Evolutionary conservation across 2,329 filamentous ascomycete species (phyloP), one percentile per base, ranked within the genome.

Genomic region (Pezicula neosporulosa): DNA sequence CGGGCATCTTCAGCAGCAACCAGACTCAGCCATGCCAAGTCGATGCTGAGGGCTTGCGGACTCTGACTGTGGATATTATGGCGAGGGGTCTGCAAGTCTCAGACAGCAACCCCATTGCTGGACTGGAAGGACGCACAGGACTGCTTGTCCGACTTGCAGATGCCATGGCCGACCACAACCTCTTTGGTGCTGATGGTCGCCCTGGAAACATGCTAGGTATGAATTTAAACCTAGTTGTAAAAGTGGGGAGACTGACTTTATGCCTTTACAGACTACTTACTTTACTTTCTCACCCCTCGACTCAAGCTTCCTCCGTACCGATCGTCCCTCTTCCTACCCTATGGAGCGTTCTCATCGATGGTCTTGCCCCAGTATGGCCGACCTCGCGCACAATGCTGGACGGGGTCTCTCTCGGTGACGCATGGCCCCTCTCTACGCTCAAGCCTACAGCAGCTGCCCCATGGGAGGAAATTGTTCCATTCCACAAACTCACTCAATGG

Each of bases 401-500:
- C 65, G 91, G 91, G 2, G 79, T 89, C 27, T 84, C 91, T 0
- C 82, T 99, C 15, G 94, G 94, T 50, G 94, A 99, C 66, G 93
- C 94, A 21, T 99, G 94, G 94, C 89, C 87, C 0, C 96, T 92
- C 71, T 84, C 81, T 10, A 82, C 85, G 30, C 90, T 97, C 10
- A 59, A 61, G 13, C 52, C 63, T 27, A 61, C 68, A 47, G 51
- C 68, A 56, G 80, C 80, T 6, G 76, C 84, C 58, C 78, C 83
- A 1, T 90, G 87, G 87, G 88, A 93, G 66, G 86, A 79, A 60
- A 93, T 95, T 62, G 82, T 93, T 10, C 91, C 91, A 0, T 96
- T 96, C 74, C 92, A 97, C 75, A 96, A 96, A 72, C 80, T 96
- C 35, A 95, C 91, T 0, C 91, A 96, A 69, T 97, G 92, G 92